phyloP scores from a whole-genome alignment of 2,329 filamentous ascomycete genomes.

The Fusarium subtropicale region DNA sequence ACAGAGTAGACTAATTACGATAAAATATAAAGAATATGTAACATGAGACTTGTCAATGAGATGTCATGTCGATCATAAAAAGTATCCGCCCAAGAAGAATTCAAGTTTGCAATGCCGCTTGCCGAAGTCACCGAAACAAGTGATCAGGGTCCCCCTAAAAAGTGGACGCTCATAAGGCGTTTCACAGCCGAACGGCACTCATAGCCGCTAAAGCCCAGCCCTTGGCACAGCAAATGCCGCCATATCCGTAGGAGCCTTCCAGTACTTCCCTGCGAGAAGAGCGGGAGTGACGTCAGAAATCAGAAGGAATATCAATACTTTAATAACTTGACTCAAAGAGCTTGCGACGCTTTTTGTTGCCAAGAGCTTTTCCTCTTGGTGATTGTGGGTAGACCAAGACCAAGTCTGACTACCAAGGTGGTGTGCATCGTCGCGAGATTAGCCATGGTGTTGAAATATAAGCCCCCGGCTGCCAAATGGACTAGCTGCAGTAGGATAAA shows the following conservation, averaged over 20 bases:
- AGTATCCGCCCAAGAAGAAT: neutral
- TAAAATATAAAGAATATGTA: neutral
- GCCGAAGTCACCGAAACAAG: conserved; percentile 33
- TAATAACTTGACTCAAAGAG: conserved; percentile 31
- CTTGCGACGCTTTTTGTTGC: conserved; percentile 39
- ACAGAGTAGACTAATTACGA: neutral
- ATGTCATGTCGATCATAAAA: conserved; percentile 1
- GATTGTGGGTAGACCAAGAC: conserved; percentile 31
- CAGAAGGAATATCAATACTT: conserved; percentile 9
- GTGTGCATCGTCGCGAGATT: conserved; percentile 11
- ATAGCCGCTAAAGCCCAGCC: conserved; percentile 35
- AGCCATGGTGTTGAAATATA: conserved; percentile 33
- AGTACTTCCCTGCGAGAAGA: conserved; percentile 14
- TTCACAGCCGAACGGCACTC: conserved; percentile 27
- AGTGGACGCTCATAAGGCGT: conserved; percentile 10
- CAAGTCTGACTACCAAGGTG: neutral
- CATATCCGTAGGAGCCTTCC: conserved; percentile 29
- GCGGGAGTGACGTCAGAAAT: conserved; percentile 41
- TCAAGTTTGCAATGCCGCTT: conserved; percentile 29
- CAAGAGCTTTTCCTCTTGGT: conserved; percentile 29
- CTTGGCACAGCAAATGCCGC: conserved; percentile 40
- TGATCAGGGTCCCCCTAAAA: conserved; percentile 28
- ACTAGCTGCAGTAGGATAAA: conserved; percentile 8
- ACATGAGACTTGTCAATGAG: neutral
- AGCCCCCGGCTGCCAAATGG: conserved; percentile 30